Evolutionary conservation across 2,329 filamentous ascomycete genomes (phyloP).

Genomic region (Penicillium sp.): DNA sequence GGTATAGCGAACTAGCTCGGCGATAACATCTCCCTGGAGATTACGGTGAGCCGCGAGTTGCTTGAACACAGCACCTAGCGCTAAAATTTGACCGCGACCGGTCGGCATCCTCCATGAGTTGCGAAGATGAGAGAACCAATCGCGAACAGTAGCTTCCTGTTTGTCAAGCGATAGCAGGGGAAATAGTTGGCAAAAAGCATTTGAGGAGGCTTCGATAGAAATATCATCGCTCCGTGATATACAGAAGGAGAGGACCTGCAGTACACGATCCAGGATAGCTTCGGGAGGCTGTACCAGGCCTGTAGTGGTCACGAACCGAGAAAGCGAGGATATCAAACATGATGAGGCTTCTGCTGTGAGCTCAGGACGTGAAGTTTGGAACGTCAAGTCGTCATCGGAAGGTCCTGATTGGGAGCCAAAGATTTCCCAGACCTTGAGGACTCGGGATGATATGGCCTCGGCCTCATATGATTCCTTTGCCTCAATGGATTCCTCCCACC

Average conservation of each 20-base stretch:
- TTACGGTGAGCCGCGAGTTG: slow-evolving; percentile 27
- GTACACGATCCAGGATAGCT: slow-evolving; percentile 30
- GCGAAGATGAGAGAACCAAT: slow-evolving; percentile 44
- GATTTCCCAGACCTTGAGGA: slow-evolving; percentile 42
- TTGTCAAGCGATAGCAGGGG: slow-evolving; percentile 34
- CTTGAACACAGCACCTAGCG: slow-evolving; percentile 44
- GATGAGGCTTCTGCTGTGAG: slow-evolving; percentile 45
- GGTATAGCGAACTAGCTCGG: slow-evolving; percentile 37
- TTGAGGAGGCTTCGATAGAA: slow-evolving; percentile 43
- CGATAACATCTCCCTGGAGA: slow-evolving; percentile 32
- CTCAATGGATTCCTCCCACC: slow-evolving; percentile 19
- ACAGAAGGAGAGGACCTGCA: slow-evolving; percentile 41
- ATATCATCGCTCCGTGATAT: slow-evolving; percentile 43
- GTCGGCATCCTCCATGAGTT: slow-evolving; percentile 40
- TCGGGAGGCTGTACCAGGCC: slow-evolving; percentile 20
- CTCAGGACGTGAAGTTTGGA: slow-evolving; percentile 42
- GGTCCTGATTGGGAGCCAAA: slow-evolving; percentile 37
- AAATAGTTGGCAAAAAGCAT: slow-evolving; percentile 44
- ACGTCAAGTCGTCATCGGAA: slow-evolving; percentile 42
- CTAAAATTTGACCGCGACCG: slow-evolving; percentile 47
- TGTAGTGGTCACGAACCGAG: slow-evolving; percentile 25
- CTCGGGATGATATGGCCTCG: slow-evolving; percentile 26
- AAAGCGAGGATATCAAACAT: slow-evolving; percentile 42
- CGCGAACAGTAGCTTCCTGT: slow-evolving; percentile 37
- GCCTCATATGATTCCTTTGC: slow-evolving; percentile 25